A percentile compares a stretch with the other conserved stretches of the same genome.
Evolutionary conservation across 2,329 filamentous ascomycete genomes (phyloP).

Genomic region (Colletotrichum chlorophyti): DNA sequence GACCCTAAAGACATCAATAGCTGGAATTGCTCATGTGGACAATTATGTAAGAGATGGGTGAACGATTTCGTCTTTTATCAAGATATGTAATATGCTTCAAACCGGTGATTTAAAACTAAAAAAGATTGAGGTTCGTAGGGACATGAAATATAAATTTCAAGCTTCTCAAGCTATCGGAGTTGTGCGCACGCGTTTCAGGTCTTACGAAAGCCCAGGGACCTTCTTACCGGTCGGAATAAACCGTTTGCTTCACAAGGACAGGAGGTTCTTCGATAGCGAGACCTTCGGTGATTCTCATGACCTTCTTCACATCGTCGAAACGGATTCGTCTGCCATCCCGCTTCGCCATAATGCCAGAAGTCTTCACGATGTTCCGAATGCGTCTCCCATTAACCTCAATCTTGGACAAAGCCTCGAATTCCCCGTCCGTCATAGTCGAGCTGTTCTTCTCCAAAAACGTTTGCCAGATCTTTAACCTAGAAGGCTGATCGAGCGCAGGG

Average conservation of each 20-base stretch:
- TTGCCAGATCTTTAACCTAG: slow-evolving; percentile 34
- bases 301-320: slow-evolving; percentile 32
- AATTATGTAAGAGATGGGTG: no score
- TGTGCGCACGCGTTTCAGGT: no score
- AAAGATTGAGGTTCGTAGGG: no score
- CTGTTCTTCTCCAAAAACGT: slow-evolving; percentile 31
- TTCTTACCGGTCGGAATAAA: no score
- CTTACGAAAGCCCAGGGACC: no score
- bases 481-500: slow-evolving; percentile 31
- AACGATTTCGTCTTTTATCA: no score
- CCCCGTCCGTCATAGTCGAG: slow-evolving; percentile 15
- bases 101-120: no score
- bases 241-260: not conserved
- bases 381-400: slow-evolving; percentile 31
- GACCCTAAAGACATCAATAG: not conserved
- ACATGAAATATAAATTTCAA: no score
- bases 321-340: slow-evolving; percentile 15
- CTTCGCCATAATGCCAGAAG: slow-evolving; percentile 33
- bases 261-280: slow-evolving; percentile 5
- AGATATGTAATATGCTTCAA: no score
- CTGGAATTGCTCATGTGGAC: slow-evolving; percentile 11
- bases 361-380: slow-evolving; percentile 35
- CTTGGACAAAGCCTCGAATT: slow-evolving; percentile 26
- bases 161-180: no score
- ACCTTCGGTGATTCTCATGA: slow-evolving; percentile 34